phyloP scores from a whole-genome alignment of 1,284 basidiomycete species.

The Xerocomus nothofagi region DNA sequence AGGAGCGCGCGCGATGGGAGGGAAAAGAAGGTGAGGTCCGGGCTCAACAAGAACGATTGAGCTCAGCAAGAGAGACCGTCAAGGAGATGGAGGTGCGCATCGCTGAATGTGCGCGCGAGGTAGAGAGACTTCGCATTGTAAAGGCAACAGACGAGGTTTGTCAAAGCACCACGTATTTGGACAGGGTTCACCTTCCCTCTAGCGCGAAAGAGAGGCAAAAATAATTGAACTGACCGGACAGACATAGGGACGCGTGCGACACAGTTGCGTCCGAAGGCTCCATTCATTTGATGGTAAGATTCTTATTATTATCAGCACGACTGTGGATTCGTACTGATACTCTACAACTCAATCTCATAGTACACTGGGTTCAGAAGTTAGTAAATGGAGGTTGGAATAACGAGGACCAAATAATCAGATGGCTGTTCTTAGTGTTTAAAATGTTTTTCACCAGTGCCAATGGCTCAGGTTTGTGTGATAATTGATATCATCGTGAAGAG shows the following conservation, averaged over 20 bases:
- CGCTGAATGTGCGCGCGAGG: conserved; percentile 32
- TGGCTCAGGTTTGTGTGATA: conserved; percentile 32
- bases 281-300: not conserved
- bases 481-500: conserved; percentile 23
- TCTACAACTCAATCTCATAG: not conserved
- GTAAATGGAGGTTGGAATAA: conserved; percentile 1
- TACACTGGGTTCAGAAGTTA: conserved; percentile 8
- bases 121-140: conserved; percentile 32
- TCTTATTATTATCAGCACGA: not conserved
- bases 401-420: conserved; percentile 25
- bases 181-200: conserved; percentile 12
- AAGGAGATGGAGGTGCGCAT: conserved; percentile 28
- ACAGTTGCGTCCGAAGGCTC: not conserved
- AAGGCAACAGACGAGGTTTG: conserved; percentile 36
- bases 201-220: conserved; percentile 35
- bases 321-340: not conserved
- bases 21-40: conserved; percentile 30
- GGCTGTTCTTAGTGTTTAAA: conserved; percentile 35
- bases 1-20: conserved; percentile 34
- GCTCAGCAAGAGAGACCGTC: conserved; percentile 31
- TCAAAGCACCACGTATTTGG: not conserved
- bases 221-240: conserved; percentile 16
- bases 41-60: conserved; percentile 35
- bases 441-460: conserved; percentile 32
- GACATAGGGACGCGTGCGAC: conserved; percentile 5